These are phyloP conservation scores for Hippophae rhamnoides DNA, from an alignment of 306 rosid genomes.

Conservation along the genomic window DNA sequence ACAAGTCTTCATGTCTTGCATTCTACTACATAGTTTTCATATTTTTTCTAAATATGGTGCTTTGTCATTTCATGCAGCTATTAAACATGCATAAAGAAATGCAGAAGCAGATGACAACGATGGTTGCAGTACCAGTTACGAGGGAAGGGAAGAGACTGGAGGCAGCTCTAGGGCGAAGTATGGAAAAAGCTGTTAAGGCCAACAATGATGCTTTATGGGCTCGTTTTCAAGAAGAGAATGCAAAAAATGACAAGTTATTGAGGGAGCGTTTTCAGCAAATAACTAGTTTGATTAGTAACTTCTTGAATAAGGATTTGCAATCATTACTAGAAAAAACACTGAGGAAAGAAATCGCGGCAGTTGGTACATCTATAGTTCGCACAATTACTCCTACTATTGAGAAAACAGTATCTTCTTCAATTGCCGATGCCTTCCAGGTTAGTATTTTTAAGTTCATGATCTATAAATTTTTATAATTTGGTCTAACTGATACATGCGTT, in stretches of 20 bases:
- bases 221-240: conserved; percentile 81
- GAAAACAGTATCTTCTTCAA: conserved; percentile 65
- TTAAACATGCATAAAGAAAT: conserved; percentile 67
- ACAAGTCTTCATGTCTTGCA: not conserved
- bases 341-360: conserved; percentile 78
- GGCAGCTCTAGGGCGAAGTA: conserved; percentile 62
- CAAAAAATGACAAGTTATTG: conserved; percentile 60
- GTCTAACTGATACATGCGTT: conserved; percentile 33
- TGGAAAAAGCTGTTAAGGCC: conserved; percentile 72
- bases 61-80: conserved; percentile 38
- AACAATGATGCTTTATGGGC: conserved; percentile 82
- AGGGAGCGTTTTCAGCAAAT: conserved; percentile 64
- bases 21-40: not conserved
- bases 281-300: conserved; percentile 44
- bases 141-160: conserved; percentile 93
- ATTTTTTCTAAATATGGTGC: conserved; percentile 4
- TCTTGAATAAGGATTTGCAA: conserved; percentile 66
- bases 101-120: conserved; percentile 82
- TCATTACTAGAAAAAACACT: conserved; percentile 65
- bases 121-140: conserved; percentile 61
- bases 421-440: conserved; percentile 92
- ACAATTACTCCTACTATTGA: conserved; percentile 69
- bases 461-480: conserved; percentile 15
- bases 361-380: conserved; percentile 73
- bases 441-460: conserved; percentile 16